Conservation (phyloP, 805 yeast genomes). For the Wickerhamiella azyma region DNA sequence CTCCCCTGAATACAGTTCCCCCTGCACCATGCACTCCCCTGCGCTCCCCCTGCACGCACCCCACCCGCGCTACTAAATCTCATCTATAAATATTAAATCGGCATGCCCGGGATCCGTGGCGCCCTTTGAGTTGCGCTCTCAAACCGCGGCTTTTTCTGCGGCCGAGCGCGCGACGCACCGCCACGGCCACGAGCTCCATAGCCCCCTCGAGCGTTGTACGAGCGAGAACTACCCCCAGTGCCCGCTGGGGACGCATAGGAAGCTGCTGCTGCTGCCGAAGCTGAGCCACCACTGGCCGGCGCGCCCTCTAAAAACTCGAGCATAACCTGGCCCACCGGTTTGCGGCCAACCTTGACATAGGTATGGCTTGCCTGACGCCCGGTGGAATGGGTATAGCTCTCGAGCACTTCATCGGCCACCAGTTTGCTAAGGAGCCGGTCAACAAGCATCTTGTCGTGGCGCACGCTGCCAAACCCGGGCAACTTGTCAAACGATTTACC, state of each 20-base stretch:
- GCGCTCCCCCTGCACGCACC: too few relatives aligned
- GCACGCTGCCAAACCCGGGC: conserved; percentile 61
- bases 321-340: not conserved
- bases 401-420: conserved; percentile 47
- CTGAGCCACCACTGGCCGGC: too few relatives aligned
- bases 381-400: conserved; percentile 30
- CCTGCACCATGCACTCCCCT: too few relatives aligned
- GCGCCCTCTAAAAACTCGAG: conserved; percentile 2
- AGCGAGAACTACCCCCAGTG: too few relatives aligned
- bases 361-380: not conserved
- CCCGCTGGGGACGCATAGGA: too few relatives aligned
- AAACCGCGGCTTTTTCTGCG: not conserved
- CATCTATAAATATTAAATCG: not conserved
- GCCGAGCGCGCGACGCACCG: too few relatives aligned
- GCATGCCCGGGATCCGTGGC: not conserved
- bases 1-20: too few relatives aligned
- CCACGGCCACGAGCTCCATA: not conserved
- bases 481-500: conserved; percentile 47
- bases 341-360: not conserved
- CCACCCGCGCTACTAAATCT: too few relatives aligned
- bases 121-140: not conserved
- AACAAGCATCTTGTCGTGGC: conserved; percentile 50
- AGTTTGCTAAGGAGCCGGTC: conserved; percentile 76
- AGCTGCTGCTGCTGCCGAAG: not conserved
- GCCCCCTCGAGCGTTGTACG: not conserved